These are phyloP conservation scores for Coemansia sp. DNA, from an alignment of 192 early-diverging fungal species.

Conservation along the genomic window DNA sequence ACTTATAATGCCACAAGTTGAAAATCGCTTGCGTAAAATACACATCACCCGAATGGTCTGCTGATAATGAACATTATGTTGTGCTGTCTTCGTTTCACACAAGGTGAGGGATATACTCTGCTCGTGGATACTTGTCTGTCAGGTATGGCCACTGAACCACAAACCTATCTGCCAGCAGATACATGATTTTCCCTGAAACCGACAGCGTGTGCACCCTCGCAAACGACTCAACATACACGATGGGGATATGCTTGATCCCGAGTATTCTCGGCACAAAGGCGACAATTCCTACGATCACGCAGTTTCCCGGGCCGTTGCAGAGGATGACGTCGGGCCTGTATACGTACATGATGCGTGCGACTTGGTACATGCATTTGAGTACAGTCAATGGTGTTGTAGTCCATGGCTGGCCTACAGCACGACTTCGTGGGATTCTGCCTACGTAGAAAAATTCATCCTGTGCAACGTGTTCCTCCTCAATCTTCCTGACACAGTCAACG, in stretches of 20 bases:
- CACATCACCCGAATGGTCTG: too few species aligned
- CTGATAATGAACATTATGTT: neutral
- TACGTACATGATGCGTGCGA: conserved; percentile 39
- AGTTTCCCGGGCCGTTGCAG: conserved; percentile 92
- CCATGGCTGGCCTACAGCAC: conserved; percentile 75
- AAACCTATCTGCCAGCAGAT: conserved; percentile 80
- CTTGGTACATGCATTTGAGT: conserved; percentile 19
- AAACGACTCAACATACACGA: conserved; percentile 91
- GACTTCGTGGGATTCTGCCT: conserved; percentile 68
- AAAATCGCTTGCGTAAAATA: neutral
- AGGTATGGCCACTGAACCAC: conserved; percentile 89
- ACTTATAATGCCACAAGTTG: neutral
- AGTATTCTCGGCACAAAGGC: conserved; percentile 65
- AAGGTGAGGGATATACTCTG: conserved; percentile 66
- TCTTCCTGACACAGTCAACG: conserved; percentile 57
- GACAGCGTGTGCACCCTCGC: conserved; percentile 86
- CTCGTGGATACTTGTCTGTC: conserved; percentile 56
- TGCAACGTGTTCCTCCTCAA: conserved; percentile 35
- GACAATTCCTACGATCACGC: conserved; percentile 69
- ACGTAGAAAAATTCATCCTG: conserved; percentile 40
- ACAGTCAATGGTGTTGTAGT: conserved; percentile 61
- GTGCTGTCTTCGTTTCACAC: conserved; percentile 50
- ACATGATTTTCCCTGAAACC: conserved; percentile 82
- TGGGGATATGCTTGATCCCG: conserved; percentile 58
- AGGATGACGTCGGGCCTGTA: conserved; percentile 67